These are phyloP conservation scores for Nicotiana undulata DNA, from an alignment of 257 asterid species.

Conservation along the genomic window DNA sequence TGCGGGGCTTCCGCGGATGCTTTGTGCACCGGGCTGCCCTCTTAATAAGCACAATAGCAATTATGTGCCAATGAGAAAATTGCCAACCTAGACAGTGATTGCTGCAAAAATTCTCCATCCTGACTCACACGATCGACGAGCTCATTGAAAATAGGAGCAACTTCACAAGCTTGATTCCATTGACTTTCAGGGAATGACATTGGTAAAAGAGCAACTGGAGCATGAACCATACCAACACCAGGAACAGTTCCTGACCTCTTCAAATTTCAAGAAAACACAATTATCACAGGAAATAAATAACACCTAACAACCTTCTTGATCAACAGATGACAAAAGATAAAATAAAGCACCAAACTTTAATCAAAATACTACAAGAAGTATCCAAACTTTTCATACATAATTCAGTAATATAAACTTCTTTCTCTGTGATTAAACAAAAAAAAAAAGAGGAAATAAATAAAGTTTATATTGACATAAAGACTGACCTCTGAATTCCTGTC, in stretches of 20 bases:
- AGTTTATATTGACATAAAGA: not conserved
- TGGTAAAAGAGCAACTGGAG: slow-evolving; percentile 79
- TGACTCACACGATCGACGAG: slow-evolving; percentile 86
- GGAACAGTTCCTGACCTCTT: slow-evolving; percentile 83
- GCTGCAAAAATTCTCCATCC: slow-evolving; percentile 78
- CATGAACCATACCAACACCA: slow-evolving; percentile 83
- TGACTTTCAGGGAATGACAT: slow-evolving; percentile 64
- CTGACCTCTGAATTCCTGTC: slow-evolving; percentile 69
- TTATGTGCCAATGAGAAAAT: not conserved
- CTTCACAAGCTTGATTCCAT: slow-evolving; percentile 85
- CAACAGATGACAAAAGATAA: not conserved
- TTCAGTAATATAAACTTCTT: not conserved
- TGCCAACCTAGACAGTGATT: slow-evolving; percentile 75
- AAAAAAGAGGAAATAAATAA: not conserved
- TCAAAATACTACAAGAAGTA: not conserved
- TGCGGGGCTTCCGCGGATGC: too few species aligned
- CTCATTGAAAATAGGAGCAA: slow-evolving; percentile 92
- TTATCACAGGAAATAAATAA: not conserved
- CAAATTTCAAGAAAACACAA: slow-evolving; percentile 13
- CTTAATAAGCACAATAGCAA: not conserved
- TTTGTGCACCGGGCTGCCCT: too few species aligned
- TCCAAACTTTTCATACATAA: not conserved
- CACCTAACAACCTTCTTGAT: not conserved
- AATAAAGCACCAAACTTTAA: not conserved
- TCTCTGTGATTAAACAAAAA: not conserved